Conservation (phyloP, 225 moss, liverwort and hornwort species). For the Ulota crispa region DNA sequence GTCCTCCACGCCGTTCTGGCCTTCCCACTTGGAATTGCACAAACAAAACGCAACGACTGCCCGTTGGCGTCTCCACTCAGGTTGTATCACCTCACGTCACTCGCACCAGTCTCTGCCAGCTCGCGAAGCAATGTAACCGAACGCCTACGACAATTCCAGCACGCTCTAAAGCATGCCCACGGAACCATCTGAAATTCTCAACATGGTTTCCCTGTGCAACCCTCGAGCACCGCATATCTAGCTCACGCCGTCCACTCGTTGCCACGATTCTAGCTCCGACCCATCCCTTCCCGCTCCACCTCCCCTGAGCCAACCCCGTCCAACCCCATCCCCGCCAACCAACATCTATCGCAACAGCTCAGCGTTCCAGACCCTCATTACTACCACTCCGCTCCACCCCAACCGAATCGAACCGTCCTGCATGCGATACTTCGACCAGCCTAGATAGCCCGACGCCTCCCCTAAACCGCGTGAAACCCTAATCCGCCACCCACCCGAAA, state of each 20-base stretch:
- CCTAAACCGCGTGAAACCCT: background rate
- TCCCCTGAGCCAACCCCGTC: background rate
- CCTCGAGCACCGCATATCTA: background rate
- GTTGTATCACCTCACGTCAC: background rate
- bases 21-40: background rate
- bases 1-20: background rate
- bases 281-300: background rate
- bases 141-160: background rate
- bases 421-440: background rate
- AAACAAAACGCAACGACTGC: background rate
- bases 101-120: background rate
- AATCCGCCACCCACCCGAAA: background rate
- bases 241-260: background rate
- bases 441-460: background rate
- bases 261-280: background rate
- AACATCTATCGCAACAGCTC: background rate
- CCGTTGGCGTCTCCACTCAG: background rate
- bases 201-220: background rate
- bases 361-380: background rate
- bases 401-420: background rate
- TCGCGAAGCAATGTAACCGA: background rate
- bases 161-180: background rate
- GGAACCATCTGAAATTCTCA: background rate
- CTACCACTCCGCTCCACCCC: background rate
- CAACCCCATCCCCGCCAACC: background rate